Evolutionary conservation across 495 filamentous ascomycete species (phyloP).

Genomic region (Tuber umbilicatum): DNA sequence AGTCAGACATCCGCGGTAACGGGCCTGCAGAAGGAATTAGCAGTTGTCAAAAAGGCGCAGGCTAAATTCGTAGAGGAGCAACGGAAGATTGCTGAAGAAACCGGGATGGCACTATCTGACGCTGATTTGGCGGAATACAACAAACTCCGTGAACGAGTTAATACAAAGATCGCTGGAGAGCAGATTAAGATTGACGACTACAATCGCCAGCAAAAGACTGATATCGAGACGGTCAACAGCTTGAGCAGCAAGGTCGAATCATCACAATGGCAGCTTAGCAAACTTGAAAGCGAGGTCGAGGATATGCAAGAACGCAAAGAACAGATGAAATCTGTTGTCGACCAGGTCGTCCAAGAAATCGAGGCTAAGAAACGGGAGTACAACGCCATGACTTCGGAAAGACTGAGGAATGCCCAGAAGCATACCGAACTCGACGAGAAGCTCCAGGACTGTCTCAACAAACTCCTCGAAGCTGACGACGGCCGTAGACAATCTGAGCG

Average conservation of each 20-base stretch:
- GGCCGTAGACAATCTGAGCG: conserved; percentile 75
- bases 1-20: conserved; percentile 58
- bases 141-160: conserved; percentile 75
- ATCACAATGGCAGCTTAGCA: conserved; percentile 63
- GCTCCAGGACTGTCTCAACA: conserved; percentile 67
- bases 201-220: conserved; percentile 75
- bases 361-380: conserved; percentile 84
- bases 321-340: conserved; percentile 54
- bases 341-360: conserved; percentile 66
- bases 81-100: conserved; percentile 70
- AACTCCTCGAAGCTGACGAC: conserved; percentile 74
- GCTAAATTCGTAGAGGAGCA: conserved; percentile 82
- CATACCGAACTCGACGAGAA: conserved; percentile 87
- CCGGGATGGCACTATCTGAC: conserved; percentile 78
- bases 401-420: conserved; percentile 67
- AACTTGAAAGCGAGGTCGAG: conserved; percentile 63
- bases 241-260: conserved; percentile 78
- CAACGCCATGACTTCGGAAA: conserved; percentile 76
- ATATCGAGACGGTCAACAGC: conserved; percentile 79
- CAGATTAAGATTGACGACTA: conserved; percentile 79
- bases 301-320: conserved; percentile 62
- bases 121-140: conserved; percentile 86
- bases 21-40: conserved; percentile 69
- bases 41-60: conserved; percentile 81
- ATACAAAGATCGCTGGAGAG: conserved; percentile 71